Evolutionary conservation across 441 rosid species (phyloP), one percentile per base, ranked within the genome.

Genomic region (Aquilaria agallochum): DNA sequence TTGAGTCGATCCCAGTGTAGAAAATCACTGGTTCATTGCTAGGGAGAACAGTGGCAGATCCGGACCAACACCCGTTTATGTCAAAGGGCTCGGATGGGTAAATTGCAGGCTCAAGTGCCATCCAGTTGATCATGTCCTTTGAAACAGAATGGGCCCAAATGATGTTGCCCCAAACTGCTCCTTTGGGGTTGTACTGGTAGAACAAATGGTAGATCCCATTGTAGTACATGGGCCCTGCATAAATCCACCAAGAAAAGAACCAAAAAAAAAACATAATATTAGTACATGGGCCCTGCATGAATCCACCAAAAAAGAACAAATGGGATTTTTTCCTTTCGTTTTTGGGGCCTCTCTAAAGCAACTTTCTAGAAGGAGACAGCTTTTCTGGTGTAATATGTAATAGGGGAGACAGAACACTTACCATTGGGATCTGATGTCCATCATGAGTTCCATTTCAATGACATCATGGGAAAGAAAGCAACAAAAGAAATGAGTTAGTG

Each of bases 61-160:
- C 99, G 3, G 99, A 91, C 99, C 97, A 95, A 45, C 89, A 79
- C 0, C 99, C 97, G 2, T 80, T 72, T 1, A 78, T 68, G 57
- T 95, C 99, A 11, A 86, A 95, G 62, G 78, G 77, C 69, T 87
- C 76, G 1, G 96, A 71, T 0, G 99, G 95, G 58, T 64, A 76
- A 7, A 94, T 64, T 1, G 99, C 96, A 1, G 71, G 82, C 42
- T 86, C 85, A 0, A 94, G 82, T 2, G 92, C 74, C 53, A 64
- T 49, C 99, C 97, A 94, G 20, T 83, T 91, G 54, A 94, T 63
- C 68, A 94, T 66, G 67, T 94, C 99, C 58, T 57, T 87, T 0
- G 99, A 94, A 0, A 89, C 85, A 0, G 96, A 91, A 72, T 94
- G 99, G 2, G 96, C 99, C 99, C 99, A 94, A 0, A 94, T 82